Base-by-base conservation (phyloP, 441 rosid species). In the Sinapis alba region DNA sequence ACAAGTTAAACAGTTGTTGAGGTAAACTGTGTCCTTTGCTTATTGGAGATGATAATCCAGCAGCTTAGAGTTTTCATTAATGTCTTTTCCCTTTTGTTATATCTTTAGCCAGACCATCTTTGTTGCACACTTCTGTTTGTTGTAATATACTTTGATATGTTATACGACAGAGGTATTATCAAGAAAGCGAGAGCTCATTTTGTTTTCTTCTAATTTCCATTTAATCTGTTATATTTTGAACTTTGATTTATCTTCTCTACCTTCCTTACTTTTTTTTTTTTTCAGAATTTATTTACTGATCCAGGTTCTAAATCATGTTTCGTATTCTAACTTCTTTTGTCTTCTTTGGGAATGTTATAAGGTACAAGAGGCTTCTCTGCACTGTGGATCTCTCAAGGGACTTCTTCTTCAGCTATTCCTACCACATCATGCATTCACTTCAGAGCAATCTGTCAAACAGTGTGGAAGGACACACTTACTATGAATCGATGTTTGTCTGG, bases 331-430 rank as follows among this genome's bases (percentile, higher is more conserved):
- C 58, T 63, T 68, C 50, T 65, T n/a, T 62, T 60, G 65, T 74
- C 62, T 73, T 71, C 68, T 60, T 65, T 72, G 72, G 36, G 69
- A 77, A 71, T 43, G 16, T 69, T 68, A 73, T 62, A 12, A 90
- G 96, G 83, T 90, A 90, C 89, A 90, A 90, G 89, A 88, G 88
- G 86, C 92, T 90, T 62, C 93, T 90, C 36, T 70, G 87, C 74
- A 70, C 84, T 23, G 96, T 90, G 63, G 93, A 90, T 83, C 91
- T 90, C 65, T 83, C 93, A 7, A 88, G 87, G 88, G 92, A 90
- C 86, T 90, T 90, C 89, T 86, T 85, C 80, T 88, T 90, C 83
- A 90, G 96, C 85, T 90, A 90, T 85, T 84, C 96, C 58, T 90
- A 88, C 74, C 80, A 86, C 81, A 71, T 86, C 61, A 90, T 88